Percentiles rank a stretch among this genome's conserved stretches.
Conservation (phyloP, 2,329 filamentous ascomycete species). For the Emericellopsis cladophorae region DNA sequence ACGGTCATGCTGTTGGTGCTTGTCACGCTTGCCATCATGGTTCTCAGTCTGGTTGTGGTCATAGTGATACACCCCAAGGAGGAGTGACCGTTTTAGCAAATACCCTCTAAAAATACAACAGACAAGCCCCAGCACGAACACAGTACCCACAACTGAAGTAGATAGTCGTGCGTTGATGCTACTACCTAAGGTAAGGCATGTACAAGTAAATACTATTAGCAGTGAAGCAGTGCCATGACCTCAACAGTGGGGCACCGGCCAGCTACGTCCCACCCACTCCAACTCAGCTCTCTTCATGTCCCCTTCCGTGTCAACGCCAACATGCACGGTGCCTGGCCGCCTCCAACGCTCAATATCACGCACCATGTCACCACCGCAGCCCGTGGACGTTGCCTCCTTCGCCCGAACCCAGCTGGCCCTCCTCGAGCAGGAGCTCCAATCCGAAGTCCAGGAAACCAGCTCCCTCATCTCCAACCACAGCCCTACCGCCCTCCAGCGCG, state of each 20-base stretch:
- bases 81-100: no score
- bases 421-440: slow-evolving; percentile 56
- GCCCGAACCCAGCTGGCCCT: slow-evolving; percentile 58
- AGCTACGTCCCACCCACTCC: no score
- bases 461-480: slow-evolving; percentile 54
- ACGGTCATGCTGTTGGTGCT: slow-evolving; percentile 59
- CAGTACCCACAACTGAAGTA: no score
- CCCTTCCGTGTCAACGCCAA: not conserved
- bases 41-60: slow-evolving; percentile 46
- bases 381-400: slow-evolving; percentile 55
- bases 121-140: no score
- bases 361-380: slow-evolving; percentile 23
- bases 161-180: no score
- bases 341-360: not conserved
- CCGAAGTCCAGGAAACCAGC: slow-evolving; percentile 59
- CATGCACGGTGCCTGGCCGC: not conserved
- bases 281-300: no score
- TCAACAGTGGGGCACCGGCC: no score
- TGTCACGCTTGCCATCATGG: slow-evolving; percentile 51
- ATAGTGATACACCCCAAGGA: slow-evolving; percentile 34
- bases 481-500: slow-evolving; percentile 57
- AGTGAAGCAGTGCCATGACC: no score
- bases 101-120: no score
- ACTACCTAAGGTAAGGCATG: no score
- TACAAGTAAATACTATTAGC: no score